Evolutionary conservation across 108 stramenopile species (phyloP).

Genomic region (Aurantiochytrium sp.): DNA sequence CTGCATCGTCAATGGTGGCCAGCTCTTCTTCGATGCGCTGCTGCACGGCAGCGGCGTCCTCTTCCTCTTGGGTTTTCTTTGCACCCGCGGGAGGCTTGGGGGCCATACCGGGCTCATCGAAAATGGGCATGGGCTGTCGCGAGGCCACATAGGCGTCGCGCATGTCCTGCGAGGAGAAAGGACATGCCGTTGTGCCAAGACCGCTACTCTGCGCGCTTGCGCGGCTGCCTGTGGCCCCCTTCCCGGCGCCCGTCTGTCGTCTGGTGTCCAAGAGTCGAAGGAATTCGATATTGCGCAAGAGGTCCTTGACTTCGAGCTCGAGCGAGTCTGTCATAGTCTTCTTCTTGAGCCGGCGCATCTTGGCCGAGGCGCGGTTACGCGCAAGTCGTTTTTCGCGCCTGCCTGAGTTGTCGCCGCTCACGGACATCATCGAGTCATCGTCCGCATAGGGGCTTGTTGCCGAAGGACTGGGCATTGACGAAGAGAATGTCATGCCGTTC

Average conservation of each 20-base stretch:
- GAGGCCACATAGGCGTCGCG: not conserved
- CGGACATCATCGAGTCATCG: not conserved
- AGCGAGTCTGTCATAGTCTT: not conserved
- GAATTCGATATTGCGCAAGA: not conserved
- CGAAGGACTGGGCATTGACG: not conserved
- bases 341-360: slow-evolving; percentile 2
- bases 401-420: not conserved
- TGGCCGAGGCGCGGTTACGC: slow-evolving; percentile 4
- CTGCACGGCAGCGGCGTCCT: not conserved
- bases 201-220: not conserved
- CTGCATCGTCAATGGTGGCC: not conserved
- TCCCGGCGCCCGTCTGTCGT: not conserved
- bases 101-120: not conserved
- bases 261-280: not conserved
- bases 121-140: not conserved
- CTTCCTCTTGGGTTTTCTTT: not conserved
- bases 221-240: not conserved
- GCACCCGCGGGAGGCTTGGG: not conserved
- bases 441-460: not conserved
- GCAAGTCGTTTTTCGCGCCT: not conserved
- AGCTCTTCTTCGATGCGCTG: not conserved
- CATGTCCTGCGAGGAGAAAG: not conserved
- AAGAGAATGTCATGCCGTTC: not conserved
- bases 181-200: not conserved
- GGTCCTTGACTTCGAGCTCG: slow-evolving; percentile 16